A percentile compares a stretch with the other conserved stretches of the same genome.
These are phyloP conservation scores for Sporothrix schenckii DNA, from an alignment of 2,329 filamentous ascomycete species.

Conservation along the genomic window DNA sequence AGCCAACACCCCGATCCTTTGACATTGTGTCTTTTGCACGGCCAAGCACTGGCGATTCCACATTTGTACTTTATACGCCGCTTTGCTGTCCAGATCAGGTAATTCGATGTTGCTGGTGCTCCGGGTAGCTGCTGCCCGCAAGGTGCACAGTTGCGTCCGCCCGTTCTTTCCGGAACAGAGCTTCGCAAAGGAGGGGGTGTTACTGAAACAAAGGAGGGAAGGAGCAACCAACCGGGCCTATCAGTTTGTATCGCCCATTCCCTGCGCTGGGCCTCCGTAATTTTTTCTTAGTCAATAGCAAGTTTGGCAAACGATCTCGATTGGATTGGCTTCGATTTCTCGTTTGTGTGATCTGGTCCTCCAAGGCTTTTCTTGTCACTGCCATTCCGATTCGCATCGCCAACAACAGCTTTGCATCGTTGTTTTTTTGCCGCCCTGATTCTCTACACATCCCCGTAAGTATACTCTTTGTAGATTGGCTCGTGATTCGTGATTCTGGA, in stretches of 20 bases:
- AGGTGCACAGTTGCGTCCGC: background rate
- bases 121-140: conserved; percentile 11
- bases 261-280: conserved; percentile 20
- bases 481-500: background rate
- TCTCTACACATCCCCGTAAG: background rate
- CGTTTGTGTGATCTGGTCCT: background rate
- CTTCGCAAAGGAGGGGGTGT: background rate
- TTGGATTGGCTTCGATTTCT: conserved; percentile 4
- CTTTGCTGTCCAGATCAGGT: conserved; percentile 14
- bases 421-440: background rate
- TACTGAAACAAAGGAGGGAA: conserved; percentile 23
- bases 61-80: conserved; percentile 8
- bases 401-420: conserved; percentile 8
- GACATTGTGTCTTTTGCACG: background rate
- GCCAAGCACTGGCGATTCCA: background rate
- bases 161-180: background rate
- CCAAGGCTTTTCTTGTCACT: background rate
- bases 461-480: background rate
- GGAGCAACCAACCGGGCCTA: conserved; percentile 3
- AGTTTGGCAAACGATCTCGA: background rate
- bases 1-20: conserved; percentile 9
- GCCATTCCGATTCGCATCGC: background rate
- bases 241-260: conserved; percentile 7
- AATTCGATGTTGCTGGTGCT: background rate
- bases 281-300: conserved; percentile 2